These are phyloP conservation scores for Papilionanthe hybrid DNA, from an alignment of 116 monocot genomes.

Conservation along the genomic window DNA sequence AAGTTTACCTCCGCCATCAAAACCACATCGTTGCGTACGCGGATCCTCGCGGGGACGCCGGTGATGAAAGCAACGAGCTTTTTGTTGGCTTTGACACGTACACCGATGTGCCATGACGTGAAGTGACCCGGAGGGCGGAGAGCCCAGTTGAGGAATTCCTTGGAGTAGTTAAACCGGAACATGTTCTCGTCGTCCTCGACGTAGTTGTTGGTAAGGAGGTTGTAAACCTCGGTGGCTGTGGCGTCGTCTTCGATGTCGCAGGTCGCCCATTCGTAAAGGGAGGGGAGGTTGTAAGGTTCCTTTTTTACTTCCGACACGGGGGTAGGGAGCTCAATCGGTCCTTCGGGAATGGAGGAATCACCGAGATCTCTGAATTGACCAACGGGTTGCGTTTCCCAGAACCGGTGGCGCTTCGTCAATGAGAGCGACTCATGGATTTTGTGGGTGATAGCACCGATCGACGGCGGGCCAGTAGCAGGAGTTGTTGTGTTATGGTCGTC, in stretches of 20 bases:
- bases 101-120: constrained; percentile 50
- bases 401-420: constrained; percentile 32
- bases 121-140: constrained; percentile 43
- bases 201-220: constrained; percentile 44
- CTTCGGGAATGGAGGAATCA: constrained; percentile 30
- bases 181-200: constrained; percentile 63
- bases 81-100: constrained; percentile 30
- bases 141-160: constrained; percentile 45
- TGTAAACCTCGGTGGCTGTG: constrained; percentile 38
- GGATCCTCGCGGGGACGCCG: constrained; percentile 46
- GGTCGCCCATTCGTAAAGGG: constrained; percentile 45
- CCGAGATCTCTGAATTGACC: constrained; percentile 44
- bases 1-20: constrained; percentile 58
- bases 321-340: constrained; percentile 41
- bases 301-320: constrained; percentile 35
- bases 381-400: constrained; percentile 62
- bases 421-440: constrained; percentile 34
- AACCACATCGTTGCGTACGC: constrained; percentile 30
- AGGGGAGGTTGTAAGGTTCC: constrained; percentile 42
- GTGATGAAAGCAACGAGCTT: constrained; percentile 61
- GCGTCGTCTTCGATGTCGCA: constrained; percentile 40
- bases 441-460: constrained; percentile 22
- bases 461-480: background rate
- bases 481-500: background rate
- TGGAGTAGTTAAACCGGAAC: constrained; percentile 58